A percentile compares a stretch with the other conserved stretches of the same genome.
These are phyloP conservation scores for Asterophora lycoperdoides DNA, from an alignment of 768 basidiomycete genomes.

Conservation along the genomic window DNA sequence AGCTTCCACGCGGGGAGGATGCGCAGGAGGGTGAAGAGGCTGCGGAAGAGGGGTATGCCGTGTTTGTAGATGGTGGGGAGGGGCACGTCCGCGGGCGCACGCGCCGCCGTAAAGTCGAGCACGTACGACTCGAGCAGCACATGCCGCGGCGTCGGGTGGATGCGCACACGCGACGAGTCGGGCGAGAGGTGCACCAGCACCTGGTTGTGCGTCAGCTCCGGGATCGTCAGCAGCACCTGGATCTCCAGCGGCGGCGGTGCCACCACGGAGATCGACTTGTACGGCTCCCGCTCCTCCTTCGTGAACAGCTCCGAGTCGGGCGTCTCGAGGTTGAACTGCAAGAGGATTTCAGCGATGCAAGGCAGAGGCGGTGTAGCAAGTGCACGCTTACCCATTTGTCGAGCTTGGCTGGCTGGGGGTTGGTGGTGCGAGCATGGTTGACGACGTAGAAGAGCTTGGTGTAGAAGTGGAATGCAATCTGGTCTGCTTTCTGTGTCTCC, in stretches of 20 bases:
- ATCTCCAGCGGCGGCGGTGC: constrained; percentile 53
- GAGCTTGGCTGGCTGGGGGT: constrained; percentile 40
- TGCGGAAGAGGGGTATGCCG: constrained; percentile 77
- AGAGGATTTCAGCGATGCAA: not conserved
- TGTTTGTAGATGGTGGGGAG: constrained; percentile 83
- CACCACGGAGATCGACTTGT: constrained; percentile 51
- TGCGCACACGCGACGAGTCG: constrained; percentile 53
- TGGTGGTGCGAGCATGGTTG: constrained; percentile 66
- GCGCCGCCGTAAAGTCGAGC: constrained; percentile 39
- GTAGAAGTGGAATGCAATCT: constrained; percentile 81
- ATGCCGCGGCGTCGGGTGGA: constrained; percentile 64
- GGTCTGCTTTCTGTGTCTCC: constrained; percentile 66
- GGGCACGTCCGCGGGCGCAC: constrained; percentile 43
- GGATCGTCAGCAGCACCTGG: constrained; percentile 66
- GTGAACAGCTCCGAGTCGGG: constrained; percentile 68
- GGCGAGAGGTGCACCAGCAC: constrained; percentile 65
- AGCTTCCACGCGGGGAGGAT: constrained; percentile 77
- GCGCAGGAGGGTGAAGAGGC: constrained; percentile 66
- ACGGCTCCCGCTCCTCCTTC: constrained; percentile 55
- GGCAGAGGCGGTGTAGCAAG: constrained; percentile 7
- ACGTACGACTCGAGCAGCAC: constrained; percentile 74
- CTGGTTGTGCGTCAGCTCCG: constrained; percentile 64
- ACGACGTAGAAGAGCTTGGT: constrained; percentile 77
- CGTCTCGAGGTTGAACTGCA: constrained; percentile 80
- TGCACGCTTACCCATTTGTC: constrained; percentile 90